A percentile compares a stretch with the other conserved stretches of the same genome.
Conservation (phyloP, 202 grass and related monocot genomes). For the Saccharum hybrid region DNA sequence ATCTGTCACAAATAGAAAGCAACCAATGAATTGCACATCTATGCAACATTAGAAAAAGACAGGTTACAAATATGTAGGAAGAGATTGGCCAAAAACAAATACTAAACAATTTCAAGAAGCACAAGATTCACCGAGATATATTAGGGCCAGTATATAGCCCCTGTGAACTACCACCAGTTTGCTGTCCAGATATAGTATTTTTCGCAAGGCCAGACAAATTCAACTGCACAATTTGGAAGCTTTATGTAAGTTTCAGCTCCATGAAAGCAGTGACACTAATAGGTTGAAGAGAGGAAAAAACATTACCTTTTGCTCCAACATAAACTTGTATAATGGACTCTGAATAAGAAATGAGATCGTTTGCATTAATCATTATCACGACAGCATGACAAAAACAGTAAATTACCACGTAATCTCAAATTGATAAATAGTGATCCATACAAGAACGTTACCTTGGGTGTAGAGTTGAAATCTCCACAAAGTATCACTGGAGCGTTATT, state of each 20-base stretch:
- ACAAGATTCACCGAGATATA: slow-evolving; percentile 58
- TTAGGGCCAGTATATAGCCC: slow-evolving; percentile 55
- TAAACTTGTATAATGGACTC: slow-evolving; percentile 91
- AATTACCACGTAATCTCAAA: slow-evolving; percentile 22
- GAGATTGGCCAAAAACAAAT: slow-evolving; percentile 24
- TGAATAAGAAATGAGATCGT: slow-evolving; percentile 54
- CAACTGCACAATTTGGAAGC: slow-evolving; percentile 61
- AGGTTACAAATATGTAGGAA: slow-evolving; percentile 29
- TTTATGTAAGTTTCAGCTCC: slow-evolving; percentile 38
- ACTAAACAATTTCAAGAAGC: slow-evolving; percentile 6
- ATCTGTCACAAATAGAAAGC: slow-evolving; percentile 48
- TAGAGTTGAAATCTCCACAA: slow-evolving; percentile 97
- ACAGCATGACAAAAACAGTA: slow-evolving; percentile 34
- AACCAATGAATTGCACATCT: slow-evolving; percentile 31
- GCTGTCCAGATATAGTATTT: slow-evolving; percentile 81
- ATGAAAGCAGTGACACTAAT: slow-evolving; percentile 33
- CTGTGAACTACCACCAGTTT: slow-evolving; percentile 48
- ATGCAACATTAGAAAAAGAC: slow-evolving; percentile 23
- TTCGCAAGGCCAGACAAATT: slow-evolving; percentile 65
- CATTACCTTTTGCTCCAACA: slow-evolving; percentile 75
- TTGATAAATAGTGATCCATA: slow-evolving; percentile 34
- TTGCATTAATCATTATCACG: slow-evolving; percentile 39
- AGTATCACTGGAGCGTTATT: slow-evolving; percentile 88
- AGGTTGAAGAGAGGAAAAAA: slow-evolving; percentile 20
- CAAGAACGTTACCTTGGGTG: slow-evolving; percentile 69